These are phyloP conservation scores for Phialophora tarda DNA, from an alignment of 2,329 filamentous ascomycete species.

Conservation along the genomic window DNA sequence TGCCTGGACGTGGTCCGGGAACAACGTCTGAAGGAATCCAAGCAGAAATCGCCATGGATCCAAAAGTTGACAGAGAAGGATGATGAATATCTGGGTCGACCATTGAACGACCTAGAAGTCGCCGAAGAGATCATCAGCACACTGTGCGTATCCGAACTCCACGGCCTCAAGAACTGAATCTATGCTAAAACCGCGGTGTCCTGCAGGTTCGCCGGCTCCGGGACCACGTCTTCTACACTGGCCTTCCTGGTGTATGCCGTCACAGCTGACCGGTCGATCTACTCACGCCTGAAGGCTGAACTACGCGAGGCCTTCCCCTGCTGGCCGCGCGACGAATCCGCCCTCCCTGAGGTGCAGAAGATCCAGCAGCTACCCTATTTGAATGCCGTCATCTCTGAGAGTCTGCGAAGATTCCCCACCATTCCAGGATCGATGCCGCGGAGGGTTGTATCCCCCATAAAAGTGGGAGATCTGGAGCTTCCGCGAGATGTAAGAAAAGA, in stretches of 20 bases:
- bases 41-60: slow-evolving; percentile 7
- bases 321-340: background rate
- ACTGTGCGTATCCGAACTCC: background rate
- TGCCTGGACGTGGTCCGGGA: slow-evolving; percentile 2
- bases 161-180: background rate
- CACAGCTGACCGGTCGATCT: background rate
- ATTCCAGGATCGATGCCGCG: slow-evolving; percentile 4
- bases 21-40: background rate
- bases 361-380: slow-evolving; percentile 9
- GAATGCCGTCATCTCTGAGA: slow-evolving; percentile 13
- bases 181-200: background rate
- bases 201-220: slow-evolving; percentile 7
- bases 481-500: background rate
- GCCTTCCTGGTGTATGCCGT: slow-evolving; percentile 10
- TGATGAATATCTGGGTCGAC: slow-evolving; percentile 10
- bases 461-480: background rate
- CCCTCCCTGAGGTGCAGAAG: background rate
- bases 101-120: slow-evolving; percentile 4
- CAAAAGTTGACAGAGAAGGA: slow-evolving; percentile 6
- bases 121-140: slow-evolving; percentile 12
- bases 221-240: background rate
- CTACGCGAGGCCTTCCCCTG: background rate
- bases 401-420: slow-evolving; percentile 6
- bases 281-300: slow-evolving; percentile 5
- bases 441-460: background rate